Conservation (phyloP, 2,329 filamentous ascomycete species). For the Trichoderma atrobrunneum region DNA sequence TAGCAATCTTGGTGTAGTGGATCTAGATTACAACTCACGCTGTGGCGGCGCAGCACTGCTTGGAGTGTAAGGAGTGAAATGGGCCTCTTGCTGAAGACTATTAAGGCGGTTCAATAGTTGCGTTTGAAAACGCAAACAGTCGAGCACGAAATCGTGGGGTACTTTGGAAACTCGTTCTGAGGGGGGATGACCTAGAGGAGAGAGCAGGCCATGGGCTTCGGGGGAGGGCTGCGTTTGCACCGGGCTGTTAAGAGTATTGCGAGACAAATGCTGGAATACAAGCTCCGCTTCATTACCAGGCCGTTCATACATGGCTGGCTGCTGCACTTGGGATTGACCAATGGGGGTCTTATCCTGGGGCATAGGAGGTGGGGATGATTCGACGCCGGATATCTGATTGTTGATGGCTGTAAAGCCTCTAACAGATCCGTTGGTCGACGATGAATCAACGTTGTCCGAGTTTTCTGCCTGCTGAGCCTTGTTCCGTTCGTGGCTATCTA, state of each 20-base stretch:
- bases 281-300: constrained; percentile 17
- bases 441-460: neutral
- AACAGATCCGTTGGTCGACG: neutral
- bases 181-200: constrained; percentile 20
- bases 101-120: constrained; percentile 27
- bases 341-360: constrained; percentile 7
- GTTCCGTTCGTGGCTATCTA: constrained; percentile 29
- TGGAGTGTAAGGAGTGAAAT: neutral
- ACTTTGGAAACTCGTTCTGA: constrained; percentile 18
- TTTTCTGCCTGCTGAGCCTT: constrained; percentile 13
- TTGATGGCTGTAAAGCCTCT: constrained; percentile 6
- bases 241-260: constrained; percentile 24
- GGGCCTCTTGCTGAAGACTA: constrained; percentile 22
- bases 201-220: constrained; percentile 22
- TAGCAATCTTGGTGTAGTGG: neutral
- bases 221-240: constrained; percentile 22
- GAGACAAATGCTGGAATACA: constrained; percentile 18
- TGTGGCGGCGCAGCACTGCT: constrained; percentile 1
- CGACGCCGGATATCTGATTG: neutral
- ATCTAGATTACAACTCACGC: neutral
- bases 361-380: constrained; percentile 19
- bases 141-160: constrained; percentile 26
- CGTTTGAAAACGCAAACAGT: constrained; percentile 28
- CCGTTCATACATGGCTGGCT: constrained; percentile 22
- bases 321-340: constrained; percentile 13